These are phyloP conservation scores for Panicum virgatum DNA, from an alignment of 202 grass and related monocot species.

Conservation along the genomic window DNA sequence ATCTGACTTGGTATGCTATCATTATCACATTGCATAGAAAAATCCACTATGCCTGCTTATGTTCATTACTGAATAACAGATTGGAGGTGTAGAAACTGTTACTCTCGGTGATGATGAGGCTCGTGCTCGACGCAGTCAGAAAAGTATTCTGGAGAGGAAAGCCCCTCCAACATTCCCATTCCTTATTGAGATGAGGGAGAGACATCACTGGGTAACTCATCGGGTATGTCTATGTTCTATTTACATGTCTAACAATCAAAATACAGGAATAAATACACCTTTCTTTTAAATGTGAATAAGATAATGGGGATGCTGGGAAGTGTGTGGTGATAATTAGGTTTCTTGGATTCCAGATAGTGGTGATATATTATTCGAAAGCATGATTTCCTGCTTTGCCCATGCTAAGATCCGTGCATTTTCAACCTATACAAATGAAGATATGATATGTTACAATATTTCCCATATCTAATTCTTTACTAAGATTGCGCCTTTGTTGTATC, in stretches of 20 bases:
- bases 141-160: conserved; percentile 92
- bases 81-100: conserved; percentile 94
- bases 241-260: conserved; percentile 2
- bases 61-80: conserved; percentile 47
- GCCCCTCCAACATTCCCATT: conserved; percentile 93
- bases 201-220: conserved; percentile 88
- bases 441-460: not conserved
- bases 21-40: not conserved
- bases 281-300: conserved; percentile 13
- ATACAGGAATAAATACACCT: not conserved
- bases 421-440: not conserved
- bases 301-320: not conserved
- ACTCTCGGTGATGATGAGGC: conserved; percentile 94
- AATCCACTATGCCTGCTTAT: not conserved
- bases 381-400: too few species aligned
- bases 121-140: conserved; percentile 84
- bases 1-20: conserved; percentile 79
- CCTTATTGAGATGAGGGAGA: conserved; percentile 95
- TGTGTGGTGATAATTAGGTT: not conserved
- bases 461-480: not conserved
- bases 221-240: conserved; percentile 57
- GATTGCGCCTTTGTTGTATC: not conserved
- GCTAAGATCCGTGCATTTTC: too few species aligned
- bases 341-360: not conserved
- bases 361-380: not conserved